phyloP scores from a whole-genome alignment of 1,284 basidiomycete species.

The Coriolopsis trogii region DNA sequence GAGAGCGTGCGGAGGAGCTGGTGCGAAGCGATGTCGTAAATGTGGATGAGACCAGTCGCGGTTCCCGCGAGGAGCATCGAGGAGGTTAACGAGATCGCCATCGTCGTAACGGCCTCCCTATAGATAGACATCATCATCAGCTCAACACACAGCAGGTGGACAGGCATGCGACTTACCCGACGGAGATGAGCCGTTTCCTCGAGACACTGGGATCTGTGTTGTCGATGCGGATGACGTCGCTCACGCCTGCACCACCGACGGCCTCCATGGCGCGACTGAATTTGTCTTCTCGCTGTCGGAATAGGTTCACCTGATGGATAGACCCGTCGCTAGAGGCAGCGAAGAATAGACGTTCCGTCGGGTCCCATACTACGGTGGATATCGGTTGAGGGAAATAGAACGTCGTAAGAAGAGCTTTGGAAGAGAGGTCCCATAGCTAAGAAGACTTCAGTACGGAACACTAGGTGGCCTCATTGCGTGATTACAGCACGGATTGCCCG shows the following conservation, averaged over 20 bases:
- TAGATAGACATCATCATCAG: not conserved
- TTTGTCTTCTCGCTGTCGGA: constrained; percentile 59
- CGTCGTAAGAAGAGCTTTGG: constrained; percentile 80
- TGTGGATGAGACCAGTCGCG: constrained; percentile 69
- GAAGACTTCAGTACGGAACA: too few relatives aligned
- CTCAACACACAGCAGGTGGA: constrained; percentile 6
- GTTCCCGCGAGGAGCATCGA: constrained; percentile 80
- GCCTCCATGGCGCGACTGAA: constrained; percentile 61
- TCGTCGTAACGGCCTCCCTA: constrained; percentile 67
- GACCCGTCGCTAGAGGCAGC: constrained; percentile 75
- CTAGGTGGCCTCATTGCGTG: constrained; percentile 3
- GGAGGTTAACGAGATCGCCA: constrained; percentile 77
- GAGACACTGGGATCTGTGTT: constrained; percentile 48
- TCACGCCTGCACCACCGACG: constrained; percentile 74
- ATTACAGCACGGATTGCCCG: constrained; percentile 6
- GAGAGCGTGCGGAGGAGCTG: constrained; percentile 84
- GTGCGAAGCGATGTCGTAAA: constrained; percentile 90
- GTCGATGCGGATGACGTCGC: constrained; percentile 67
- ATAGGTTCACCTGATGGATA: constrained; percentile 83
- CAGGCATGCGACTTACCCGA: constrained; percentile 50
- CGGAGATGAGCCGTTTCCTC: constrained; percentile 62
- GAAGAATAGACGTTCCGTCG: constrained; percentile 87
- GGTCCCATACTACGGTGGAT: constrained; percentile 74
- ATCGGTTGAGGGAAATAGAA: constrained; percentile 83
- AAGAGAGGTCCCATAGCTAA: constrained; percentile 82